A percentile compares a stretch with the other conserved stretches of the same genome.
These are phyloP conservation scores for Dendrocalamus latiflorus DNA, from an alignment of 202 grass and related monocot genomes.

Conservation along the genomic window DNA sequence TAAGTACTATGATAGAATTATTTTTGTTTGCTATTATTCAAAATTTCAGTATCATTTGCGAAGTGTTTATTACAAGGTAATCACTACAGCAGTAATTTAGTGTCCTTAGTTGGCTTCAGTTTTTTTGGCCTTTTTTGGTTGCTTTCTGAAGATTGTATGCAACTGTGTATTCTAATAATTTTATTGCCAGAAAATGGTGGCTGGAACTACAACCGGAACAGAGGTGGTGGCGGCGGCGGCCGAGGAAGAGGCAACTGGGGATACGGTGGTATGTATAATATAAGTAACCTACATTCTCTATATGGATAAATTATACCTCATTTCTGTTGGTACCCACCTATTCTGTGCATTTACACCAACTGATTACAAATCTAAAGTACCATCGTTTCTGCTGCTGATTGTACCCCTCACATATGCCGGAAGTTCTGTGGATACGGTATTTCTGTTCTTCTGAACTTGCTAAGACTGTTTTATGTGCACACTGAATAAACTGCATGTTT, in stretches of 20 bases:
- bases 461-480: background rate
- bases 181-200: slow-evolving; percentile 72
- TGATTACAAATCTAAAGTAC: background rate
- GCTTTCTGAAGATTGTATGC: background rate
- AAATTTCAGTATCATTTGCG: background rate
- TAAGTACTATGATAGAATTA: slow-evolving; percentile 7
- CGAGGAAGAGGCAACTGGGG: slow-evolving; percentile 69
- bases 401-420: background rate
- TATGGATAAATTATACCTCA: background rate
- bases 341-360: background rate
- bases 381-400: background rate
- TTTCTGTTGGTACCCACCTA: background rate
- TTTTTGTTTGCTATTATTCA: background rate
- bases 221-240: slow-evolving; percentile 55
- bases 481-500: background rate
- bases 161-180: background rate
- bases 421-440: background rate
- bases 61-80: background rate
- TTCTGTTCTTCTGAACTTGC: background rate
- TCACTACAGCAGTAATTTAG: too few relatives aligned
- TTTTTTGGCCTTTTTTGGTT: background rate
- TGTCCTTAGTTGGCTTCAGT: background rate
- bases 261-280: slow-evolving; percentile 69
- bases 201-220: slow-evolving; percentile 63
- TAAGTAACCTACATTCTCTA: background rate